A percentile compares a stretch with the other conserved stretches of the same genome.
phyloP scores from a whole-genome alignment of 305 asterid genomes.

The Caryopteris hybrid region DNA sequence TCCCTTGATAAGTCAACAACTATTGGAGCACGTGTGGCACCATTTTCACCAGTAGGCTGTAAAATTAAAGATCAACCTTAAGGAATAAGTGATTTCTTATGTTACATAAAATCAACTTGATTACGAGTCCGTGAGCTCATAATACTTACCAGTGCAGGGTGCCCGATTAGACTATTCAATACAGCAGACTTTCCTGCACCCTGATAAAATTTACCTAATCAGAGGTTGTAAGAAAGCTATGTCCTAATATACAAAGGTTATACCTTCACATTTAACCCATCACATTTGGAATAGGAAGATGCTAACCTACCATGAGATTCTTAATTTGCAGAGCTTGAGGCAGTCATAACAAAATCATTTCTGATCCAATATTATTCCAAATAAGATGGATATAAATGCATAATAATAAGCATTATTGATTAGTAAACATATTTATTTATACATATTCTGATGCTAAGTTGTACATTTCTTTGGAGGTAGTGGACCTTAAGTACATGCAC shows the following conservation, averaged over 20 bases:
- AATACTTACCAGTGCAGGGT: conserved; percentile 73
- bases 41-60: conserved; percentile 80
- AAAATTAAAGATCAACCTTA: conserved; percentile 5
- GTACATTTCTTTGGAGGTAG: neutral
- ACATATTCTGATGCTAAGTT: neutral
- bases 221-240: neutral
- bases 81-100: neutral
- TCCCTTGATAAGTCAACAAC: conserved; percentile 54
- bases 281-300: neutral
- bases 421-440: neutral
- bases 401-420: neutral
- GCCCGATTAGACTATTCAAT: conserved; percentile 79
- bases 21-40: conserved; percentile 69
- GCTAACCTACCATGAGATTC: neutral
- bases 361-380: neutral
- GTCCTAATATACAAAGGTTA: neutral
- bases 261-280: neutral
- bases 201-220: conserved; percentile 35
- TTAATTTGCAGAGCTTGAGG: neutral
- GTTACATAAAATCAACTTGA: neutral
- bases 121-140: neutral
- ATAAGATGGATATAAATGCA: conserved; percentile 10
- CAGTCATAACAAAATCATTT: neutral
- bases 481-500: neutral
- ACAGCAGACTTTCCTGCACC: conserved; percentile 92